Conservation (phyloP, 129 eudicot genomes). For the Silybum marianum region DNA sequence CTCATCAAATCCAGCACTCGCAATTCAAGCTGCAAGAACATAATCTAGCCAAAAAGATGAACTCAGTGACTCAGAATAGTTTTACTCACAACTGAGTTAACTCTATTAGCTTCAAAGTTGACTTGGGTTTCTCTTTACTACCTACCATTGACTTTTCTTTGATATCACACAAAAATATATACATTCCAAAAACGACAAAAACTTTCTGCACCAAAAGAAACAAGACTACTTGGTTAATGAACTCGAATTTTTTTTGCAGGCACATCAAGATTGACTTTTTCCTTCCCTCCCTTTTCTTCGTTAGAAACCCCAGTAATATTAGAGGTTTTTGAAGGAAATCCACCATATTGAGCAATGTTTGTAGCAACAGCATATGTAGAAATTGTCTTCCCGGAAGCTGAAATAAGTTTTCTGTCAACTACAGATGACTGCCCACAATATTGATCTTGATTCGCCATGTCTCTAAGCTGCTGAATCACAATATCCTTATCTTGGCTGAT, state of each 20-base stretch:
- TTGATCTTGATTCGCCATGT: slow-evolving; percentile 27
- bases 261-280: slow-evolving; percentile 26
- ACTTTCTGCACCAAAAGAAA: background rate
- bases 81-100: background rate
- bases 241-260: slow-evolving; percentile 31
- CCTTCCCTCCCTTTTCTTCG: background rate
- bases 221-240: slow-evolving; percentile 8
- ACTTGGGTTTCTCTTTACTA: slow-evolving; percentile 11
- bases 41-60: slow-evolving; percentile 3
- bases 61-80: background rate
- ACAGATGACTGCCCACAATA: slow-evolving; percentile 38
- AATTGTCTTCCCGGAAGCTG: slow-evolving; percentile 33
- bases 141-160: slow-evolving; percentile 16
- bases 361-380: slow-evolving; percentile 38
- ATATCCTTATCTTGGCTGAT: slow-evolving; percentile 38
- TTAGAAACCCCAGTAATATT: slow-evolving; percentile 21
- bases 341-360: slow-evolving; percentile 22
- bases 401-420: slow-evolving; percentile 24
- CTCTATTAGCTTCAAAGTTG: slow-evolving; percentile 20
- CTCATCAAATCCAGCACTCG: background rate
- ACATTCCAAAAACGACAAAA: background rate
- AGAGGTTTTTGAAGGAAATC: slow-evolving; percentile 7
- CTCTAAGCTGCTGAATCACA: slow-evolving; percentile 43
- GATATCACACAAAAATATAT: slow-evolving; percentile 12
- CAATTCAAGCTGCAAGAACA: background rate